phyloP scores from a whole-genome alignment of 2,329 filamentous ascomycete species.

The Aspergillus ochraceus region DNA sequence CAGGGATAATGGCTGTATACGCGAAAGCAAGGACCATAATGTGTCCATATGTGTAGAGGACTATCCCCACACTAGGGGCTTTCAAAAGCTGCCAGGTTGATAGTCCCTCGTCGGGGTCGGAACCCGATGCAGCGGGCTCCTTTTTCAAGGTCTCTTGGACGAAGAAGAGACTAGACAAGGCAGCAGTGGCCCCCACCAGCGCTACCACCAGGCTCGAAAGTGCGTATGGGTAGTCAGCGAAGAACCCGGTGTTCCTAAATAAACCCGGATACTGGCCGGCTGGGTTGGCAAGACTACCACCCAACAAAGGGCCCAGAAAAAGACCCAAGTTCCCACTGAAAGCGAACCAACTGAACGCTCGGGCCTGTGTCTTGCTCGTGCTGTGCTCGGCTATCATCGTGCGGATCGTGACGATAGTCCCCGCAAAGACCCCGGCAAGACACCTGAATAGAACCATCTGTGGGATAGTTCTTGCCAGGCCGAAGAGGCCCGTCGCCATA shows the following conservation, averaged over 20 bases:
- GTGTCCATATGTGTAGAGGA: slow-evolving; percentile 66
- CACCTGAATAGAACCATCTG: slow-evolving; percentile 75
- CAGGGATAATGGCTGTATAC: slow-evolving; percentile 69
- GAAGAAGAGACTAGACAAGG: slow-evolving; percentile 53
- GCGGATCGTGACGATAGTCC: slow-evolving; percentile 71
- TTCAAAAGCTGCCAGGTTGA: too few species aligned
- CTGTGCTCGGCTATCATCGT: slow-evolving; percentile 76
- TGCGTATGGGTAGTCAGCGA: slow-evolving; percentile 65
- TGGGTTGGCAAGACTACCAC: slow-evolving; percentile 67
- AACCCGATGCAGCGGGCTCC: slow-evolving; percentile 2
- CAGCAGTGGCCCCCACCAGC: slow-evolving; percentile 51
- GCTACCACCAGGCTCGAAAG: slow-evolving; percentile 63
- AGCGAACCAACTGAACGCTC: slow-evolving; percentile 74
- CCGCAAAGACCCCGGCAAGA: slow-evolving; percentile 70
- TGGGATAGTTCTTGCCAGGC: slow-evolving; percentile 52
- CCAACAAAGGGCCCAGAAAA: slow-evolving; percentile 67
- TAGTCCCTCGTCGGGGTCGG: too few species aligned
- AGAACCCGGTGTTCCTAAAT: slow-evolving; percentile 60
- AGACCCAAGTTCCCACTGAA: slow-evolving; percentile 74
- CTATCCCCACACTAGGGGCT: slow-evolving; percentile 62
- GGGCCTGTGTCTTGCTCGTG: slow-evolving; percentile 68
- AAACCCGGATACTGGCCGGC: slow-evolving; percentile 60
- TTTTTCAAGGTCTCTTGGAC: slow-evolving; percentile 59
- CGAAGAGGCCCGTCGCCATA: slow-evolving; percentile 64
- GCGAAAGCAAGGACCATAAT: slow-evolving; percentile 68